These are phyloP conservation scores for Lunasporangiospora selenospora DNA, from an alignment of 192 early-diverging fungal genomes.

Conservation along the genomic window DNA sequence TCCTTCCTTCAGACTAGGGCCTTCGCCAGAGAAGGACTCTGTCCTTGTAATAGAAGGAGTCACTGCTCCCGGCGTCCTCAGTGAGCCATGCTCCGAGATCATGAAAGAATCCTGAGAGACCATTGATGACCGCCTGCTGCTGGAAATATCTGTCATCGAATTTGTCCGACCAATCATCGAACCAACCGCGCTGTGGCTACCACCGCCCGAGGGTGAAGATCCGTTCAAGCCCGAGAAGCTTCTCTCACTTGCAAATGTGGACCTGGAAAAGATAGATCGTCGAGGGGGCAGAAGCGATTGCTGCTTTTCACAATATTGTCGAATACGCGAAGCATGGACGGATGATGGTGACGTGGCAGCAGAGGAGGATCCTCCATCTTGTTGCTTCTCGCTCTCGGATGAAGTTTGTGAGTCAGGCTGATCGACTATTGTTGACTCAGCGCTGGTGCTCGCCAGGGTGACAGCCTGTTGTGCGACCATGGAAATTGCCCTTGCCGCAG, in stretches of 20 bases:
- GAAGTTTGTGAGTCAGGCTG: too few relatives aligned
- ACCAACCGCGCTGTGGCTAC: too few relatives aligned
- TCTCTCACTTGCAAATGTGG: slow-evolving; percentile 24
- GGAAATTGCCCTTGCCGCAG: slow-evolving; percentile 30
- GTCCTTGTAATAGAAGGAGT: slow-evolving; percentile 32
- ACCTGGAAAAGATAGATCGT: slow-evolving; percentile 42
- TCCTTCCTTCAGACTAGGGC: too few relatives aligned
- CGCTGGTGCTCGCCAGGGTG: slow-evolving; percentile 10
- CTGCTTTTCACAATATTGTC: slow-evolving; percentile 46
- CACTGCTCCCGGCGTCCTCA: slow-evolving; percentile 12
- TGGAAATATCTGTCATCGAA: slow-evolving; percentile 16
- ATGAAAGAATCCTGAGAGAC: slow-evolving; percentile 45
- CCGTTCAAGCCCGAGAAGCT: slow-evolving; percentile 17
- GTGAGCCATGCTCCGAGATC: slow-evolving; percentile 35
- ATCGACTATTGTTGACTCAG: too few relatives aligned
- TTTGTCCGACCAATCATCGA: slow-evolving; percentile 11
- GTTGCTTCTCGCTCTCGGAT: too few relatives aligned
- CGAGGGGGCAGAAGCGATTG: slow-evolving; percentile 36
- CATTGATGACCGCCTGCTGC: slow-evolving; percentile 43
- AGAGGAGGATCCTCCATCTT: slow-evolving; percentile 5
- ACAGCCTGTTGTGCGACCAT: slow-evolving; percentile 24
- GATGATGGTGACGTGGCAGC: slow-evolving; percentile 24
- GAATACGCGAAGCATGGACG: slow-evolving; percentile 30
- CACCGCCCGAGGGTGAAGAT: too few relatives aligned
- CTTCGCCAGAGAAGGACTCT: slow-evolving; percentile 21